Conservation (phyloP, 164 flowering plant species). For the Macadamia tetraphylla region DNA sequence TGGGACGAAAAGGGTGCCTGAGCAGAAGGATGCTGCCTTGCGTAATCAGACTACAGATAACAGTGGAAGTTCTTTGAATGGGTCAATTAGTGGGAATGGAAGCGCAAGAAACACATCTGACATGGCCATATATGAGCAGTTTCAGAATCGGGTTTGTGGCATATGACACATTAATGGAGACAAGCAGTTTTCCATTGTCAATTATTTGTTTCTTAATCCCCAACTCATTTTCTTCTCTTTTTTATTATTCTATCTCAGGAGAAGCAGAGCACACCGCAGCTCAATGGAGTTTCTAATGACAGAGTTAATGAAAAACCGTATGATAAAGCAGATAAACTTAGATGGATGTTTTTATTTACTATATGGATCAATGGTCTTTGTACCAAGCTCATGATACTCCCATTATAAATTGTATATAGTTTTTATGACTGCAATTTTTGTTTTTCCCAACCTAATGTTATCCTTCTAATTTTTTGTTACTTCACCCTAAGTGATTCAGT, state of each 20-base stretch:
- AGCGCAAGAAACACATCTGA: conserved; percentile 46
- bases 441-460: too few relatives aligned
- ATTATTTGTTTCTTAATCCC: not conserved
- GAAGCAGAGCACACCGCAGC: conserved; percentile 5
- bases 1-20: conserved; percentile 63
- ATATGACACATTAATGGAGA: not conserved
- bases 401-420: too few relatives aligned
- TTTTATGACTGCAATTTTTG: too few relatives aligned
- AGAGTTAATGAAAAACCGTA: conserved; percentile 22
- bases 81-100: conserved; percentile 22
- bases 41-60: conserved; percentile 16
- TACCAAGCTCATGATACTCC: too few relatives aligned
- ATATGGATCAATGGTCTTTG: too few relatives aligned
- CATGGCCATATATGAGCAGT: conserved; percentile 77
- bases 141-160: conserved; percentile 45
- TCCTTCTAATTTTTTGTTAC: too few relatives aligned
- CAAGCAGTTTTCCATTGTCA: not conserved
- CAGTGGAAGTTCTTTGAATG: not conserved
- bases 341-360: not conserved
- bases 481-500: too few relatives aligned
- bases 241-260: conserved; percentile 13
- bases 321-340: not conserved
- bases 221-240: not conserved
- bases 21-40: conserved; percentile 17
- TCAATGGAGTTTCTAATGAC: conserved; percentile 14